Percentiles rank a stretch among this genome's conserved stretches.
Conservation (phyloP, 2,329 filamentous ascomycete species). For the Fusarium globosum region DNA sequence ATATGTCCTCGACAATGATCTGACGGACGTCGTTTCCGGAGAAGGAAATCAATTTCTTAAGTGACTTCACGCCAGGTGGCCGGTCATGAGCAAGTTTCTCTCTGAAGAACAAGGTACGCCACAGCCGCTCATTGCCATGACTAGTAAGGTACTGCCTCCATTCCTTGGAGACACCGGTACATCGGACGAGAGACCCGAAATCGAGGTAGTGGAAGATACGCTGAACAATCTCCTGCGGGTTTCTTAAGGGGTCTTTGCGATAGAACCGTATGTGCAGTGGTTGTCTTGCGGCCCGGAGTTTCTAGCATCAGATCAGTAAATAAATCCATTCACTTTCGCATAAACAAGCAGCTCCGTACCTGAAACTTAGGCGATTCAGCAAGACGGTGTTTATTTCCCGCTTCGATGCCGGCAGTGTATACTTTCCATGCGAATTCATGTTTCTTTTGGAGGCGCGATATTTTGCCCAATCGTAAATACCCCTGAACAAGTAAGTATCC, state of each 20-base stretch:
- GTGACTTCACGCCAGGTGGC: slow-evolving; percentile 38
- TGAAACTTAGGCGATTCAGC: slow-evolving; percentile 49
- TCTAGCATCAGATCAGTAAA: slow-evolving; percentile 40
- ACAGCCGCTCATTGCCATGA: slow-evolving; percentile 46
- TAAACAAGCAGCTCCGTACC: slow-evolving; percentile 33
- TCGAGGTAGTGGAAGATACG: slow-evolving; percentile 51
- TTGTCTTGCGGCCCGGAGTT: slow-evolving; percentile 50
- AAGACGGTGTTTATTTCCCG: slow-evolving; percentile 44
- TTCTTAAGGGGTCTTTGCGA: slow-evolving; percentile 50
- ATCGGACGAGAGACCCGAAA: slow-evolving; percentile 48
- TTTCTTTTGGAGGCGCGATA: slow-evolving; percentile 52
- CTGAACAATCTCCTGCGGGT: slow-evolving; percentile 52
- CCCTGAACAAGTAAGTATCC: slow-evolving; percentile 47
- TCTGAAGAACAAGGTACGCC: slow-evolving; percentile 48
- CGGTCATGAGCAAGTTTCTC: slow-evolving; percentile 32
- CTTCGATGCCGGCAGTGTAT: slow-evolving; percentile 54
- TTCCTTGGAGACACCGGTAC: slow-evolving; percentile 48
- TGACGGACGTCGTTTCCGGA: slow-evolving; percentile 48
- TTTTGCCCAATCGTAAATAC: slow-evolving; percentile 56
- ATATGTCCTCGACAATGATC: slow-evolving; percentile 43
- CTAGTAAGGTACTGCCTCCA: slow-evolving; percentile 48
- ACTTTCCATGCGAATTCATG: slow-evolving; percentile 54
- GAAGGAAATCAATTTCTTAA: slow-evolving; percentile 48
- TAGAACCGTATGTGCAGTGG: slow-evolving; percentile 50
- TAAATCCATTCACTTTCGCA: neutral